Evolutionary conservation across 2,329 filamentous ascomycete species (phyloP), one percentile per base, ranked within the genome.

Genomic region (Nemania diffusa): DNA sequence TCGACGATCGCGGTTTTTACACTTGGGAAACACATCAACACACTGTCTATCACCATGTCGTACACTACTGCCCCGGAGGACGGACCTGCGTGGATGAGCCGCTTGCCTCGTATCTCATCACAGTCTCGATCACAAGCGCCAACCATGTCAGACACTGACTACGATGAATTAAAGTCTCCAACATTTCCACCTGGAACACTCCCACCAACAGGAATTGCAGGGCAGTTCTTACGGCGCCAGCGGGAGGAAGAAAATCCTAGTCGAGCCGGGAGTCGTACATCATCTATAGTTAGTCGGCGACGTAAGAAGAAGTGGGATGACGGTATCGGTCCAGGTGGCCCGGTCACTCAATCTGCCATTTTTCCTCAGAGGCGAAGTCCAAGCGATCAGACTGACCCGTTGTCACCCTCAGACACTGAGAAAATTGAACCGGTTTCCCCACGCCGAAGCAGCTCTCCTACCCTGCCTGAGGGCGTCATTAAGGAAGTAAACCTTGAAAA

Each of bases 1-100:
- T 98, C 96, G n/a, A 98, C 96, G 0, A 92, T 99, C 73, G 96
- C 96, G 5, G 96, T 99, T 8, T 99, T 99, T 75, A 98, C 96
- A 0, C 88, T 99, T 1, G 96, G 96, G 74, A 99, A 98, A 80
- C 94, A 92, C 68, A 99, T 99, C 87, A 98, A 98, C 81, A 98
- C 96, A 0, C 82, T 99, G 72, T 94, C 93, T 0, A 85, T 99
- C 68, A 97, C 96, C 62, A 92, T 99, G 88, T 97, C 96, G 0
- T 99, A 98, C 82, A 99, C 96, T 0, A 89, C 91, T 68, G 94
- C 91, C 20, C 92, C 92, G 57, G 95, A 97, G 63, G 93, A 97
- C 40, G 93, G 94, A 0, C 92, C 94, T 2, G 90, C 90, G 1
- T 99, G 96, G 96, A 97, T 98, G 92, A 96, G 97, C 73, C 88